Evolutionary conservation across 768 basidiomycete genomes (phyloP), one percentile per base, ranked within the genome.

Genomic region (Suillus luteus): DNA sequence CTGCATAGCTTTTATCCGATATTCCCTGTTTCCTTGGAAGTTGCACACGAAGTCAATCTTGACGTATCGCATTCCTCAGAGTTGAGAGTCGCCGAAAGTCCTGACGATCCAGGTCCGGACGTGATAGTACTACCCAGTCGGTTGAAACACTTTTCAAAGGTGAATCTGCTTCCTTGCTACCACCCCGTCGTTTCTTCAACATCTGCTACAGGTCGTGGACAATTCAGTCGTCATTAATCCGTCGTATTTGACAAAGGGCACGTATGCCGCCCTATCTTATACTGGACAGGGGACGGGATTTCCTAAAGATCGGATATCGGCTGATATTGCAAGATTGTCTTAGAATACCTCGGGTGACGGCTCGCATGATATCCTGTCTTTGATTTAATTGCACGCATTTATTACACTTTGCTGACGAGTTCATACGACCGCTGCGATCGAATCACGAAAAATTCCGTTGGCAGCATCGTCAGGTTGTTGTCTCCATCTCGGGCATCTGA

Each of bases 121-220:
- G 85, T 99, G 5, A 79, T 99, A 49, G 85, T 99, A 54, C 71
- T 96, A 1, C 95, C 97, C 0, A 96, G 95, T 74, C 83, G 88
- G 58, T 80, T 99, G 60, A 95, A 93, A 75, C 90, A 95, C 22
- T 99, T 99, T 72, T 82, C 86, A 19, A 96, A 95, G 85, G 95
- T 93, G 27, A 46, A 80, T 67, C 68, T 6, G 3, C 51, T 51
- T 31, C 33, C 2, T 24, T 35, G 12, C 12, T 52, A 17, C 22
- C 12, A 27, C 24, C 35, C 19, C 17, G 38, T 19, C n/a, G 17
- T 43, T 40, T 27, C 5, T 27, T 17, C 55, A 66, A 43, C 64
- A 55, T 8, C 8, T 44, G 41, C 37, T 27, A 9, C 66, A 97
- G 96, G 80, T 84, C 59, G 87, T 97, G 40, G 89, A 95, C 70